Percentiles rank a stretch among this genome's conserved stretches.
Conservation (phyloP, 2,329 filamentous ascomycete species). For the Monilinia fructigena region DNA sequence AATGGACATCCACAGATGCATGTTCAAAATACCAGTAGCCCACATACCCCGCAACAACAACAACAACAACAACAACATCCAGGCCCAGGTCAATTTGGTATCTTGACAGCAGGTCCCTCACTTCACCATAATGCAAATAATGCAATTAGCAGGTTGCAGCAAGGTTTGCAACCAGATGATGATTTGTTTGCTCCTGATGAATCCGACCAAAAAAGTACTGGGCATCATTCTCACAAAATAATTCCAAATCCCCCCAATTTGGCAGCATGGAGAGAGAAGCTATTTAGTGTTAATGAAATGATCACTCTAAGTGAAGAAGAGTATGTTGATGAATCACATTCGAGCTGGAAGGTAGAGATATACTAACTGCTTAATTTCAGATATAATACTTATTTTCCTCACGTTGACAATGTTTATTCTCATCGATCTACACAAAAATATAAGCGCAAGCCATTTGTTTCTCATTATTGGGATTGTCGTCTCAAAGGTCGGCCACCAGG, state of each 20-base stretch:
- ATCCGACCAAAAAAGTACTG: constrained; percentile 47
- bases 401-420: constrained; percentile 82
- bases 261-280: constrained; percentile 64
- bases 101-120: constrained; percentile 43
- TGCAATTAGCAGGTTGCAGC: constrained; percentile 40
- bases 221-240: constrained; percentile 56
- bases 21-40: constrained; percentile 37
- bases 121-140: constrained; percentile 40
- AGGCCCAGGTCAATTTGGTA: constrained; percentile 47
- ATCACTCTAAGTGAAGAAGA: constrained; percentile 73
- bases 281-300: constrained; percentile 73
- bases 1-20: constrained; percentile 38
- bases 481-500: constrained; percentile 77
- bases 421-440: constrained; percentile 79
- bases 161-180: constrained; percentile 39
- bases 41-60: constrained; percentile 43
- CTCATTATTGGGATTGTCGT: constrained; percentile 82
- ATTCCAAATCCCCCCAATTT: constrained; percentile 67
- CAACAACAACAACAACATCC: constrained; percentile 42
- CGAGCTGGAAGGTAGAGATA: constrained; percentile 20
- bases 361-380: constrained; percentile 43
- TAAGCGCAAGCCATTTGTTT: constrained; percentile 79
- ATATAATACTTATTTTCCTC: constrained; percentile 78
- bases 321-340: constrained; percentile 46
- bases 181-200: constrained; percentile 43